A percentile compares a stretch with the other conserved stretches of the same genome.
phyloP scores from a whole-genome alignment of 148 eudicot genomes.

The Camellia japonica region DNA sequence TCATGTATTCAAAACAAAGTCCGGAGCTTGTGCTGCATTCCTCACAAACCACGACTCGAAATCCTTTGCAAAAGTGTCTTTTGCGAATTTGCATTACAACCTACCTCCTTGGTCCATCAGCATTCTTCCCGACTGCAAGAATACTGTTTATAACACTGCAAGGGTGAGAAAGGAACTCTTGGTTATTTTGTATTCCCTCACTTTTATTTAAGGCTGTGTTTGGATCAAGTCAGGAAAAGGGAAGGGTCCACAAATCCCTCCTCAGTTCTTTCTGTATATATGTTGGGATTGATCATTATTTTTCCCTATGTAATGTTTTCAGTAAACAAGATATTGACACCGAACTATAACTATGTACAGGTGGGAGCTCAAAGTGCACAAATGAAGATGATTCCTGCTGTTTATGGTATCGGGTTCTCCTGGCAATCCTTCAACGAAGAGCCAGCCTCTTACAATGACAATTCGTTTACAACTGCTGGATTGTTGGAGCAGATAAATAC shows the following conservation, averaged over 20 bases:
- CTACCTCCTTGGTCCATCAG: conserved; percentile 90
- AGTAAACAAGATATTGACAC: conserved; percentile 7
- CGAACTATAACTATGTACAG: conserved; percentile 24
- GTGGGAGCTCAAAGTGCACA: conserved; percentile 52
- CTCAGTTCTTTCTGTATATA: background rate
- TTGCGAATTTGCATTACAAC: conserved; percentile 46
- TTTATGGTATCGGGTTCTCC: conserved; percentile 33
- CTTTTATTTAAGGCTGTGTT: background rate
- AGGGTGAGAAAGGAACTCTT: conserved; percentile 39
- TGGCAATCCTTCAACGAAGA: conserved; percentile 70
- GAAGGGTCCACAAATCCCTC: too few species aligned
- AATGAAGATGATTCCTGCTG: conserved; percentile 57
- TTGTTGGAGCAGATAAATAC: conserved; percentile 76
- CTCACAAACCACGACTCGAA: conserved; percentile 60
- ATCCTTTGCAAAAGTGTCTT: conserved; percentile 51
- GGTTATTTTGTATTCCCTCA: background rate
- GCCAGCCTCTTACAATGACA: conserved; percentile 44
- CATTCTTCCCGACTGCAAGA: conserved; percentile 90
- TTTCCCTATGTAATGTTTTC: background rate
- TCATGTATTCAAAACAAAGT: conserved; percentile 52
- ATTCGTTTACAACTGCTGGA: conserved; percentile 53
- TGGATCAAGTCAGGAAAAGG: too few species aligned
- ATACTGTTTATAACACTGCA: conserved; percentile 74
- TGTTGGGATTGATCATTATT: background rate
- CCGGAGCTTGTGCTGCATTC: conserved; percentile 85